Evolutionary conservation across 2,329 filamentous ascomycete species (phyloP).

Genomic region (Neopestalotiopsis clavispora): DNA sequence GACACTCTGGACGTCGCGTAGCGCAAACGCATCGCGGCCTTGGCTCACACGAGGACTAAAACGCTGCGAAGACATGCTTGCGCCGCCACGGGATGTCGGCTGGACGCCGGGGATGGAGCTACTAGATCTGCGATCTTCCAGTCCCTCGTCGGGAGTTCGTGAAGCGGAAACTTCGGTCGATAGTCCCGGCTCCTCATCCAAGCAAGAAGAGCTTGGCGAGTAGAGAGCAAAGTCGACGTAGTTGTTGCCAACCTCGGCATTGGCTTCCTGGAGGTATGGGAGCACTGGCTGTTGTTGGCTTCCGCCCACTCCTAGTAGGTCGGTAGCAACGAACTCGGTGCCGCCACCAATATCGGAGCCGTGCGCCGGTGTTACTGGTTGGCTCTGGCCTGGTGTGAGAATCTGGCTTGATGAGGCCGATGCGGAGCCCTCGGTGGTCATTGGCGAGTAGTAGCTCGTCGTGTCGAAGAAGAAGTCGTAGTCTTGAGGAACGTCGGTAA

Average conservation of each 20-base stretch:
- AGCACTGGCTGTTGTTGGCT: constrained; percentile 30
- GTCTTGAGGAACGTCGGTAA: constrained; percentile 35
- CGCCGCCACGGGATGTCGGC: constrained; percentile 1
- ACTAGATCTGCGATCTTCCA: not conserved
- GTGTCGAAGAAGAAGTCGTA: constrained; percentile 54
- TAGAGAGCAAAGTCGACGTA: constrained; percentile 63
- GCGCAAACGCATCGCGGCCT: not conserved
- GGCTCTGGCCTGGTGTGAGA: constrained; percentile 31
- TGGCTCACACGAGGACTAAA: not conserved
- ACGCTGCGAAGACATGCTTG: not conserved
- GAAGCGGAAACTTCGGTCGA: constrained; percentile 29
- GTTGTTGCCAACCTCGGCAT: constrained; percentile 42
- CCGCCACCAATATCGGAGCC: constrained; percentile 11
- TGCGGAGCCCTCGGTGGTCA: constrained; percentile 28
- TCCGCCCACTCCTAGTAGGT: not conserved
- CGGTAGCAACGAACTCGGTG: constrained; percentile 1
- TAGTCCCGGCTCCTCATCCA: constrained; percentile 51
- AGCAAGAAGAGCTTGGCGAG: constrained; percentile 50
- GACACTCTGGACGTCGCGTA: not conserved
- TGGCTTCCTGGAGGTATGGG: constrained; percentile 46
- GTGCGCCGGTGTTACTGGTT: constrained; percentile 18
- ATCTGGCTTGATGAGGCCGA: constrained; percentile 40
- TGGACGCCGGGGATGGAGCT: not conserved
- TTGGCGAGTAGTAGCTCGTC: constrained; percentile 46
- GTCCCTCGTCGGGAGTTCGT: not conserved